Conservation (phyloP, 2,329 filamentous ascomycete genomes). For the Trichoderma brevicompactum region DNA sequence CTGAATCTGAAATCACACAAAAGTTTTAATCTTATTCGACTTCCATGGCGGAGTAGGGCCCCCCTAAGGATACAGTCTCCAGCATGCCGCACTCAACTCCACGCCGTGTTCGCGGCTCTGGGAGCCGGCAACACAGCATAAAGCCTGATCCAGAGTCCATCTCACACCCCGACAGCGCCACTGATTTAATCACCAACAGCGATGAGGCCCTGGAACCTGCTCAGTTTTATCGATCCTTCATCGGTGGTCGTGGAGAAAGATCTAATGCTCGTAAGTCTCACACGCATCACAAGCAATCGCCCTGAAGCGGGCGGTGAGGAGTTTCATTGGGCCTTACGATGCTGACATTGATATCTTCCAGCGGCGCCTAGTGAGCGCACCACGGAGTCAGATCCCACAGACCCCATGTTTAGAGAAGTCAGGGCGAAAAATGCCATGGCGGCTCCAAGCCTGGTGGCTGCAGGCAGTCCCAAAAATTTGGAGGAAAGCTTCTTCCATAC, state of each 20-base stretch:
- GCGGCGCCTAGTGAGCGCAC: constrained; percentile 46
- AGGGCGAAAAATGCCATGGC: constrained; percentile 38
- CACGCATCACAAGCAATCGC: background rate
- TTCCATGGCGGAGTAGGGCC: background rate
- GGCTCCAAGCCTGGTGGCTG: constrained; percentile 11
- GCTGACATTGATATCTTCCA: constrained; percentile 33
- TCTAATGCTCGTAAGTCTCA: constrained; percentile 47
- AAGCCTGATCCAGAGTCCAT: constrained; percentile 38
- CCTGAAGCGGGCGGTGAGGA: background rate
- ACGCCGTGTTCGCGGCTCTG: constrained; percentile 32
- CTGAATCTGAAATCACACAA: background rate
- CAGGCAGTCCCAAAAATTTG: constrained; percentile 35
- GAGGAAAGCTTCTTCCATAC: constrained; percentile 49
- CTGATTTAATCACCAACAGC: constrained; percentile 31
- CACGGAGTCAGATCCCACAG: constrained; percentile 36
- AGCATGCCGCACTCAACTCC: constrained; percentile 35
- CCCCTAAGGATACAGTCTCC: constrained; percentile 1
- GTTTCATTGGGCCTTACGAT: background rate
- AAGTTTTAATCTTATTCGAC: background rate
- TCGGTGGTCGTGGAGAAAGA: constrained; percentile 37
- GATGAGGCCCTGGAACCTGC: constrained; percentile 31
- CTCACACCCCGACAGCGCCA: constrained; percentile 27
- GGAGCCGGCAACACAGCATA: constrained; percentile 27
- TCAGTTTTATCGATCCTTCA: constrained; percentile 35
- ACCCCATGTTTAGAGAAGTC: constrained; percentile 45